Conservation (phyloP, 2,329 filamentous ascomycete genomes). For the Fusarium algeriense region DNA sequence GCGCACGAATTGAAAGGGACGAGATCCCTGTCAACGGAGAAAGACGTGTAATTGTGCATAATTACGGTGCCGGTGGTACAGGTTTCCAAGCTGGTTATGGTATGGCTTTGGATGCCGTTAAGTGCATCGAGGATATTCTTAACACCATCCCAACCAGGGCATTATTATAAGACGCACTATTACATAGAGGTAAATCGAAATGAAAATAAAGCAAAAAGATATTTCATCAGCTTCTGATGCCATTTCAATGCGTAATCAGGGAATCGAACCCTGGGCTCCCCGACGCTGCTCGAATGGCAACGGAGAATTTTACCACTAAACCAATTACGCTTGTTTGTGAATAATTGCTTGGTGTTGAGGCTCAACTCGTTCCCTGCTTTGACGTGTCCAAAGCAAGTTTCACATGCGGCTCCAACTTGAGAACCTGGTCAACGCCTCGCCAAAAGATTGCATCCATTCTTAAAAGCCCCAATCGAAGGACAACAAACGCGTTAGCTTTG, state of each 20-base stretch:
- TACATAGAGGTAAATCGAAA: background rate
- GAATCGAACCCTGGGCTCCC: no score
- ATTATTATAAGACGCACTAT: background rate
- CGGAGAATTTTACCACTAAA: no score
- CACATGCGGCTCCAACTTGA: background rate
- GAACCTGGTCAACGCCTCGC: background rate
- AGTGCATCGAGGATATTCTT: background rate
- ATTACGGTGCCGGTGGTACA: slow-evolving; percentile 9
- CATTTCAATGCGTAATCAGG: no score
- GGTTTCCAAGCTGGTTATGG: slow-evolving; percentile 11
- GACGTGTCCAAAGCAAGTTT: background rate
- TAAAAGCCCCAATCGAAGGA: background rate
- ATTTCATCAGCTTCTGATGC: no score
- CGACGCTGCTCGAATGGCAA: no score
- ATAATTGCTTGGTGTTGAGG: no score
- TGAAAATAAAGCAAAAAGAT: no score
- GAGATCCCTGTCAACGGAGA: background rate
- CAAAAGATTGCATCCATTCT: slow-evolving; percentile 5
- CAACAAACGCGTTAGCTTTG: background rate
- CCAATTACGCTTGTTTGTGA: no score
- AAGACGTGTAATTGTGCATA: background rate
- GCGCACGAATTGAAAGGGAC: background rate
- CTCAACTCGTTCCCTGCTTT: background rate
- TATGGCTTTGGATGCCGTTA: slow-evolving; percentile 6
- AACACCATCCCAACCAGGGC: background rate